Evolutionary conservation across 2,329 filamentous ascomycete species (phyloP).

Genomic region (Monilinia aucupariae): DNA sequence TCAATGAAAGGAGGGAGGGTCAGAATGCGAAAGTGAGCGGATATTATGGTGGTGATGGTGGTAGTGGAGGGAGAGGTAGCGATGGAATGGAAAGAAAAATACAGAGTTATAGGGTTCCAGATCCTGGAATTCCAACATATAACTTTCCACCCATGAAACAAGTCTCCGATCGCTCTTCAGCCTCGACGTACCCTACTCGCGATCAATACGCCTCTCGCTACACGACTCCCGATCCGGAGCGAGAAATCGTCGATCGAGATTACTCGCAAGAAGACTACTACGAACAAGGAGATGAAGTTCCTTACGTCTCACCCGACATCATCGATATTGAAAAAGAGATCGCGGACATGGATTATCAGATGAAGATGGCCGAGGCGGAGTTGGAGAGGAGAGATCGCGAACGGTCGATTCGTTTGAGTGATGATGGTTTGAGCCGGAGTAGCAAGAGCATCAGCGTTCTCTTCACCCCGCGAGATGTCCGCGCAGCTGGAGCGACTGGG

Average conservation of each 20-base stretch:
- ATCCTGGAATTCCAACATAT: neutral
- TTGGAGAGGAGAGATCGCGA: neutral
- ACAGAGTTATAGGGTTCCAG: neutral
- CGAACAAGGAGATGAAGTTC: neutral
- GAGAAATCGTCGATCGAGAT: neutral
- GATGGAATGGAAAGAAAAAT: neutral
- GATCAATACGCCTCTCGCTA: neutral
- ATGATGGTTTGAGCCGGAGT: constrained; percentile 7
- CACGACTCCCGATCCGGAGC: neutral
- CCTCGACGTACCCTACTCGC: neutral
- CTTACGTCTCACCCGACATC: neutral
- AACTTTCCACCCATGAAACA: neutral
- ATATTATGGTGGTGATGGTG: neutral
- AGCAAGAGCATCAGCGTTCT: constrained; percentile 13
- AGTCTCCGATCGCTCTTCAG: neutral
- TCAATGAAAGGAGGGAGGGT: neutral
- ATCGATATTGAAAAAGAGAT: constrained; percentile 13
- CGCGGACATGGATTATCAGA: neutral
- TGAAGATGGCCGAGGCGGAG: neutral
- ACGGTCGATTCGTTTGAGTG: neutral
- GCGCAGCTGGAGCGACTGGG: neutral
- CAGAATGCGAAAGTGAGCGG: neutral
- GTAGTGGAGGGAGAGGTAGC: neutral
- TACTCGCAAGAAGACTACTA: neutral
- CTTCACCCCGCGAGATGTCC: neutral